Evolutionary conservation across 208 protist species (phyloP).

Genomic region (Trypanosoma platydactyli): DNA sequence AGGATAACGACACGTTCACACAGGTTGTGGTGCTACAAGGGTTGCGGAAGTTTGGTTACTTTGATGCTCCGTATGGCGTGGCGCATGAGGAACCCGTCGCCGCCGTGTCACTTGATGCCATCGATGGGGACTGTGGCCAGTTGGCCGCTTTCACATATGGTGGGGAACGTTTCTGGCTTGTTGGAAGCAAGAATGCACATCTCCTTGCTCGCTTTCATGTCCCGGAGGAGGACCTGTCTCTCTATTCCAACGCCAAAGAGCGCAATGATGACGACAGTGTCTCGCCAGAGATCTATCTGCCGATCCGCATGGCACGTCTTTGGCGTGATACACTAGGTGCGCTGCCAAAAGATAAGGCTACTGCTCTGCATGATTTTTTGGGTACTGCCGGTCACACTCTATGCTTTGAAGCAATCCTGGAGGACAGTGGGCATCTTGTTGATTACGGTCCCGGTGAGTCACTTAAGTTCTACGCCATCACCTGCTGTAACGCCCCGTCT

Average conservation of each 20-base stretch:
- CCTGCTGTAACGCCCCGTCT: constrained; percentile 34
- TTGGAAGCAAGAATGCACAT: constrained; percentile 57
- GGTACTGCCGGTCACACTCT: constrained; percentile 37
- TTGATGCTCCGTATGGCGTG: constrained; percentile 38
- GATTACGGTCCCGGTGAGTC: constrained; percentile 33
- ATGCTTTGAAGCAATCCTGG: constrained; percentile 65
- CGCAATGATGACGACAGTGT: neutral
- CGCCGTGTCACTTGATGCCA: constrained; percentile 54
- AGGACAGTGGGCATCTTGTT: constrained; percentile 61
- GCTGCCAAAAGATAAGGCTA: constrained; percentile 1
- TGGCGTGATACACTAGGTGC: constrained; percentile 44
- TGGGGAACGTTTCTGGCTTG: constrained; percentile 66
- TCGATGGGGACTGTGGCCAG: constrained; percentile 72
- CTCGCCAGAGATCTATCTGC: constrained; percentile 23
- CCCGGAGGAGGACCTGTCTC: constrained; percentile 60
- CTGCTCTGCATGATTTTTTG: constrained; percentile 44
- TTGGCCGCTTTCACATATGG: constrained; percentile 49
- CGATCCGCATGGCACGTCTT: constrained; percentile 47
- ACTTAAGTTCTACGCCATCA: constrained; percentile 76
- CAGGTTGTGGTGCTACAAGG: constrained; percentile 44
- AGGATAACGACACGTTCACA: constrained; percentile 11
- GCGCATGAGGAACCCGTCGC: constrained; percentile 1
- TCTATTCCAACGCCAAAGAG: neutral
- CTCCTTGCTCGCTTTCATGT: constrained; percentile 64
- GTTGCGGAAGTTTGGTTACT: constrained; percentile 74